Conservation (phyloP, 192 early-diverging fungal genomes). For the Phycomyces nitens region DNA sequence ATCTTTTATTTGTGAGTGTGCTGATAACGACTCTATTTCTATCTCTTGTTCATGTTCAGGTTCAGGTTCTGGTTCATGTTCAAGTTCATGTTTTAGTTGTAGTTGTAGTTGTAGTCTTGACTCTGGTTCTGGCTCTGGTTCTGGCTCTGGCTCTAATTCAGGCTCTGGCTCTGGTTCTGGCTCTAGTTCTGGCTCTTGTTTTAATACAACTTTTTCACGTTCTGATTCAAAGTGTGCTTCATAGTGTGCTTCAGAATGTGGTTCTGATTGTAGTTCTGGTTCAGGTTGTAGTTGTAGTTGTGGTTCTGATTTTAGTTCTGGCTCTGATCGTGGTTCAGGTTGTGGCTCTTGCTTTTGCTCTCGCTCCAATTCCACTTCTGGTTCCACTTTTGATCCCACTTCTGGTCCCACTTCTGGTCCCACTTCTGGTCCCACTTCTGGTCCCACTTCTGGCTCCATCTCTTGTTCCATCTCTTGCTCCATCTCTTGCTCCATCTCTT, state of each 20-base stretch:
- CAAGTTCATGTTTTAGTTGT: not conserved
- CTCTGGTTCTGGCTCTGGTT: not conserved
- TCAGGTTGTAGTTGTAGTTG: not conserved
- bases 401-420: slow-evolving; percentile 18
- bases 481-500: slow-evolving; percentile 1
- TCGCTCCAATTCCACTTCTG: not conserved
- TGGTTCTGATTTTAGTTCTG: not conserved
- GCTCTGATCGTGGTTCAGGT: not conserved
- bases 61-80: not conserved
- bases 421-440: slow-evolving; percentile 22
- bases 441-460: slow-evolving; percentile 2
- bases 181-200: not conserved
- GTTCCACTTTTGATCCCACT: slow-evolving; percentile 5
- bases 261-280: not conserved
- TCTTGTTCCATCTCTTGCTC: slow-evolving; percentile 3
- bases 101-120: not conserved
- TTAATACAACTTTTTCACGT: too few species aligned
- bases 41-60: not conserved
- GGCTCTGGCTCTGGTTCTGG: not conserved
- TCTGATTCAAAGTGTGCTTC: not conserved
- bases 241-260: too few species aligned
- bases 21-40: not conserved
- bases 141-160: not conserved
- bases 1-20: too few species aligned
- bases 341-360: too few species aligned